Base-by-base conservation (phyloP, 305 asterid species). In the Solanum chacoense region DNA sequence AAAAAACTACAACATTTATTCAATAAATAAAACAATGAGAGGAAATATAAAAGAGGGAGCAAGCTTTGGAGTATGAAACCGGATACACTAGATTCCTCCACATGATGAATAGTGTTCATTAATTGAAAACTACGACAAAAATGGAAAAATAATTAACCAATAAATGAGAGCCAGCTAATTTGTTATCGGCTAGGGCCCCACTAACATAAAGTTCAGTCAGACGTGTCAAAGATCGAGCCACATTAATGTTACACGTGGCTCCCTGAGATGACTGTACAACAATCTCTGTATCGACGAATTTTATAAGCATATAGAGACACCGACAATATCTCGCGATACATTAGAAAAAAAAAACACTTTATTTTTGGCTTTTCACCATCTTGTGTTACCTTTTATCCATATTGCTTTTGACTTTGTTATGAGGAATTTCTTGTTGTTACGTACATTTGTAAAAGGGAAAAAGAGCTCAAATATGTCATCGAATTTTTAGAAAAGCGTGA, bases 241-340 rank as follows among this genome's bases (percentile, higher is more conserved):
- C 40, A n/a, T 0, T n/a, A 3, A 0, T 0, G 7, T 5, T 75
- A 79, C 90, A 91, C 92, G 92, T 90, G 93, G 91, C 91, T 4
- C 6, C 26, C 12, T 59, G 73, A 89, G 88, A 91, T 90, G 89
- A 89, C 83, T 5, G 22, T 32, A 32, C 87, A 81, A 67, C 91
- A 73, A 87, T 88, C 84, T 88, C 79, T 67, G 87, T 88, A 90
- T 88, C 92, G 90, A 84, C 88, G 87, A 85, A 85, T 75, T 34
- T 59, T 20, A 29, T 50, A 22, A 80, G 76, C 29, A 59, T 3
- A 37, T 50, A 22, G 59, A 18, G 40, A 16, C 67, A 89, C 94
- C 93, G 93, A 92, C 95, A 93, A 87, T 89, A 88, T 93, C 91
- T 91, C 93, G 91, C 67, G 91, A 91, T 84, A 84, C 16, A 50